phyloP scores from a whole-genome alignment of 164 flowering plant genomes.

The Nymphaea thermarum region DNA sequence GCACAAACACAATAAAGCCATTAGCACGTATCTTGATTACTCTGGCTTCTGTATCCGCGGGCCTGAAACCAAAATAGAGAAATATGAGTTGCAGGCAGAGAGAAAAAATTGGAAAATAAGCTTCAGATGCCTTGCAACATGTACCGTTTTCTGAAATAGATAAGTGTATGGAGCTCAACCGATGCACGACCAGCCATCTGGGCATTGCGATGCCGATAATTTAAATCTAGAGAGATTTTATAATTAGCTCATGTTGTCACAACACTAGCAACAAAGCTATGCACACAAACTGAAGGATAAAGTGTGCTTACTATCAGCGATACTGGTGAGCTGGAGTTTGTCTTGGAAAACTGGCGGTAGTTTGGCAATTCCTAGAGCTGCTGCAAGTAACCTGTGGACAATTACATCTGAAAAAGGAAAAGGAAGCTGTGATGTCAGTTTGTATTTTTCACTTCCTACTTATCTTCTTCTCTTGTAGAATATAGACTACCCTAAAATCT shows the following conservation, averaged over 20 bases:
- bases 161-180: conserved; percentile 91
- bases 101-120: not conserved
- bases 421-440: not conserved
- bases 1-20: conserved; percentile 94
- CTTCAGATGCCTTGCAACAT: not conserved
- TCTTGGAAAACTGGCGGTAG: conserved; percentile 85
- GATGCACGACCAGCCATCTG: conserved; percentile 98
- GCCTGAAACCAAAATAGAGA: conserved; percentile 38
- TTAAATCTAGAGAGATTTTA: conserved; percentile 49
- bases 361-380: conserved; percentile 73
- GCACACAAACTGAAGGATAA: not conserved
- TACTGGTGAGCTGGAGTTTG: conserved; percentile 67
- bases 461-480: not conserved
- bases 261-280: not conserved
- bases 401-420: conserved; percentile 63
- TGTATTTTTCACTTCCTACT: not conserved
- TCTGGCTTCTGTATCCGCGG: conserved; percentile 90
- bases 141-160: conserved; percentile 81
- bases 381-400: conserved; percentile 95
- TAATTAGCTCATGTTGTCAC: not conserved
- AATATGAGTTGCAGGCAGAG: not conserved
- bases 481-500: too few relatives aligned
- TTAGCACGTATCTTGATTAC: conserved; percentile 89
- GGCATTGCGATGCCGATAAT: conserved; percentile 95
- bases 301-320: conserved; percentile 73